These are phyloP conservation scores for Friedmanniomyces simplex DNA, from an alignment of 495 filamentous ascomycete genomes.

Conservation along the genomic window DNA sequence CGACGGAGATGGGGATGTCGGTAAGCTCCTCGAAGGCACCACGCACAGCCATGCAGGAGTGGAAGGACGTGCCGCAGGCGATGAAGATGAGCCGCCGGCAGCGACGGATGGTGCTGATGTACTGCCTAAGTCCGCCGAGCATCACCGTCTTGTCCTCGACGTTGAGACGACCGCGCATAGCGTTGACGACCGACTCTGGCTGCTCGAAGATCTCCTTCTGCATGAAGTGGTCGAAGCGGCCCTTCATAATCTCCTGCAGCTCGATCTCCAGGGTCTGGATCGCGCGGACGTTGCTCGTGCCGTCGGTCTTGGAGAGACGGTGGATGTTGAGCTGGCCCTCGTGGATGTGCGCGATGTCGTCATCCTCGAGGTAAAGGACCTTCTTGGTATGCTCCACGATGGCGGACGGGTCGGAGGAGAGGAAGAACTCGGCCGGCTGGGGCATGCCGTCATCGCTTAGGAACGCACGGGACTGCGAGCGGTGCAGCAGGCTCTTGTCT, in stretches of 20 bases:
- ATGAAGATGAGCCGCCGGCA: conserved; percentile 97
- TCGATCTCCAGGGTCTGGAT: conserved; percentile 98
- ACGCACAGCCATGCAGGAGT: conserved; percentile 98
- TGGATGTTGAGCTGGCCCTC: conserved; percentile 98
- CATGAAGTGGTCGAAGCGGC: conserved; percentile 99
- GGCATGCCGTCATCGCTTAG: conserved; percentile 94
- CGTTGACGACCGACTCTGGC: conserved; percentile 97
- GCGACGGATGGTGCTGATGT: conserved; percentile 89
- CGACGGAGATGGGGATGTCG: conserved; percentile 94
- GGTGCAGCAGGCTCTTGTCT: conserved; percentile 94
- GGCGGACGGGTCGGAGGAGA: conserved; percentile 94
- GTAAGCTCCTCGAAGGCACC: conserved; percentile 96
- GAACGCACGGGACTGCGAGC: conserved; percentile 96
- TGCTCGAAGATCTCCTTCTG: conserved; percentile 99
- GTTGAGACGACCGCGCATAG: conserved; percentile 97
- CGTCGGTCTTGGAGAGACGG: conserved; percentile 91
- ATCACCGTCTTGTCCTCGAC: conserved; percentile 86
- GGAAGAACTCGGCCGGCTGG: conserved; percentile 97
- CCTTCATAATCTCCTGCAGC: conserved; percentile 99
- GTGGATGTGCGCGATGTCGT: conserved; percentile 98
- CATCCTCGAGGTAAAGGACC: conserved; percentile 97
- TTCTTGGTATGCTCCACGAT: conserved; percentile 99
- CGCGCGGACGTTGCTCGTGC: conserved; percentile 87
- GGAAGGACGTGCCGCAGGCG: conserved; percentile 93
- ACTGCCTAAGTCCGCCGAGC: conserved; percentile 86